These are phyloP conservation scores for Fusarium napiforme DNA, from an alignment of 2,329 filamentous ascomycete species.

Conservation along the genomic window DNA sequence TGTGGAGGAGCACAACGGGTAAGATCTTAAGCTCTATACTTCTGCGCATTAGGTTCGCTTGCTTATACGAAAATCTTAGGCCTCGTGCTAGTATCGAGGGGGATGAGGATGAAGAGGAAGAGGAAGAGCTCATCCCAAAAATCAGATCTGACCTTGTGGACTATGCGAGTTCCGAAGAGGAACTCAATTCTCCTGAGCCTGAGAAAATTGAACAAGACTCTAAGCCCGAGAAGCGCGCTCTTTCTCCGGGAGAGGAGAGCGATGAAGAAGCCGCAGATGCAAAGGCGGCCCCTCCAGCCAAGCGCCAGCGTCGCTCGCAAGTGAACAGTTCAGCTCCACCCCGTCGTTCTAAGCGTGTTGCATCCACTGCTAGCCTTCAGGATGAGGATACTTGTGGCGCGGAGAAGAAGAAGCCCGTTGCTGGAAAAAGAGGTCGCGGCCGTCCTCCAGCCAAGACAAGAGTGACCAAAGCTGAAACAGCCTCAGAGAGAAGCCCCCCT, in stretches of 20 bases:
- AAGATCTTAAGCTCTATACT: not conserved
- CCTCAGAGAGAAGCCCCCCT: not conserved
- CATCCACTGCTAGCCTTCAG: not conserved
- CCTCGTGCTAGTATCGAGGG: constrained; percentile 22
- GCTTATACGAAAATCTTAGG: constrained; percentile 14
- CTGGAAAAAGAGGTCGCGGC: constrained; percentile 12
- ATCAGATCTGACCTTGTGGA: constrained; percentile 18
- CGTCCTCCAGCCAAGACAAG: constrained; percentile 26
- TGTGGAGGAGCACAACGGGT: constrained; percentile 28
- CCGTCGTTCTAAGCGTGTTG: constrained; percentile 31
- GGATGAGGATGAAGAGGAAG: constrained; percentile 12
- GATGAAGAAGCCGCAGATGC: not conserved
- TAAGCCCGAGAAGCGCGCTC: not conserved
- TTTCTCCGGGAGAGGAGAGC: not conserved
- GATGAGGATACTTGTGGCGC: not conserved
- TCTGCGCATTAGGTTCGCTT: accelerated
- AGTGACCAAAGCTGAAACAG: not conserved
- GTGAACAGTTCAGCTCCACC: not conserved
- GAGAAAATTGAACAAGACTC: not conserved
- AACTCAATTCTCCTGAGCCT: not conserved
- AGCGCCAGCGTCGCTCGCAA: constrained; percentile 15
- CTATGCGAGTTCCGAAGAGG: constrained; percentile 14
- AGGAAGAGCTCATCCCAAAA: not conserved
- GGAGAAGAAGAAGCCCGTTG: not conserved
- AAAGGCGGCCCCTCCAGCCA: not conserved